phyloP scores from a whole-genome alignment of 1,139 yeast genomes.

The Blastobotrys capitulatus region DNA sequence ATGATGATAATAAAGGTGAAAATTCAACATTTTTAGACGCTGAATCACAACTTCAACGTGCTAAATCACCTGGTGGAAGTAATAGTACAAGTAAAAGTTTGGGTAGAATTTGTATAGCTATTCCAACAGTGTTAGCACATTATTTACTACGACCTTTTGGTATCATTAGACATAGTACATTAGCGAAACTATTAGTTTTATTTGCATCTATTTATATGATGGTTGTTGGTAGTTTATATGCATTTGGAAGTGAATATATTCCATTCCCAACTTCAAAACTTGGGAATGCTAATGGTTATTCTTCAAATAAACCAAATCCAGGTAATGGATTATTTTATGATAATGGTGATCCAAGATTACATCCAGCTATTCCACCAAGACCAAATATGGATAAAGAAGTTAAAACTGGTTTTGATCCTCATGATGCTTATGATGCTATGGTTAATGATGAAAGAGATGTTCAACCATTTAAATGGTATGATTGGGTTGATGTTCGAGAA shows the following conservation, averaged over 20 bases:
- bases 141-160: constrained; percentile 12
- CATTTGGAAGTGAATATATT: constrained; percentile 19
- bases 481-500: constrained; percentile 28
- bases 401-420: constrained; percentile 15
- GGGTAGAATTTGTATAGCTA: constrained; percentile 1
- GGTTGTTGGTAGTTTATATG: constrained; percentile 20
- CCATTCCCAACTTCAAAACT: constrained; percentile 7
- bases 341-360: constrained; percentile 2
- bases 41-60: constrained; percentile 4
- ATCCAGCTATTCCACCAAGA: constrained; percentile 5
- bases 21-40: constrained; percentile 4
- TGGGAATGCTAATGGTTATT: not conserved
- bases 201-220: constrained; percentile 21
- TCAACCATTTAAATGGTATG: constrained; percentile 25
- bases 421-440: constrained; percentile 11
- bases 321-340: not conserved
- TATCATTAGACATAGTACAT: constrained; percentile 10
- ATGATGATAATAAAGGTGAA: not conserved
- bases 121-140: constrained; percentile 12
- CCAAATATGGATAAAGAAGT: constrained; percentile 2
- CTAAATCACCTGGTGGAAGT: not conserved
- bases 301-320: not conserved
- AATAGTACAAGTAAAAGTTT: not conserved
- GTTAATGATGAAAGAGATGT: constrained; percentile 28
- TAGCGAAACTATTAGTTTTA: constrained; percentile 16